These are phyloP conservation scores for Aegilops umbellulata DNA, from an alignment of 176 grass and related monocot genomes.

Conservation along the genomic window DNA sequence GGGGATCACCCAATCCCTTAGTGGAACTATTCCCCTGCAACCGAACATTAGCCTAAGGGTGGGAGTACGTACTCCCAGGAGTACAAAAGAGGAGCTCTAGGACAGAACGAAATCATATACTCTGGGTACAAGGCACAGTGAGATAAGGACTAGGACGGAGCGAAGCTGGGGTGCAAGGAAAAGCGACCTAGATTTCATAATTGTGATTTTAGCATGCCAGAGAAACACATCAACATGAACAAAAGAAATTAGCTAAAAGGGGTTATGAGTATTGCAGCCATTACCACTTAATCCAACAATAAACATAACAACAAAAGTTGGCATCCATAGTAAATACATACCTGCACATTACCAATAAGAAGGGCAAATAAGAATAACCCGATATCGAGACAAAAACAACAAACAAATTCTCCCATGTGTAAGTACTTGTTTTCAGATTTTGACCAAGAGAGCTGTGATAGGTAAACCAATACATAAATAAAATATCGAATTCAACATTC, in stretches of 20 bases:
- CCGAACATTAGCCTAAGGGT: too few species aligned
- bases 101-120: background rate
- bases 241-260: background rate
- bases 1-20: too few species aligned
- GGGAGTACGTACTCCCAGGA: too few species aligned
- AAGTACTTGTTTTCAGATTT: constrained; percentile 81
- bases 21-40: too few species aligned
- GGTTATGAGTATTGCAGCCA: background rate
- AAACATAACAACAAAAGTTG: background rate
- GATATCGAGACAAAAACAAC: constrained; percentile 75
- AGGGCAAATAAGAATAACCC: constrained; percentile 93
- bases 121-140: background rate
- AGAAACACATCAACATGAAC: background rate
- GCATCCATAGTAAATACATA: constrained; percentile 21
- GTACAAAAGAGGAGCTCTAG: background rate
- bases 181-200: background rate
- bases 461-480: constrained; percentile 26
- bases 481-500: background rate
- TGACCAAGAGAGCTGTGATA: constrained; percentile 93
- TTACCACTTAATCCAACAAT: background rate
- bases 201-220: constrained; percentile 2
- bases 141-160: background rate
- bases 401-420: constrained; percentile 79
- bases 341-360: constrained; percentile 99
- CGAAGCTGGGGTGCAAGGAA: background rate